Evolutionary conservation across 139 green algal genomes (phyloP).

Genomic region (Ulvella scutata): DNA sequence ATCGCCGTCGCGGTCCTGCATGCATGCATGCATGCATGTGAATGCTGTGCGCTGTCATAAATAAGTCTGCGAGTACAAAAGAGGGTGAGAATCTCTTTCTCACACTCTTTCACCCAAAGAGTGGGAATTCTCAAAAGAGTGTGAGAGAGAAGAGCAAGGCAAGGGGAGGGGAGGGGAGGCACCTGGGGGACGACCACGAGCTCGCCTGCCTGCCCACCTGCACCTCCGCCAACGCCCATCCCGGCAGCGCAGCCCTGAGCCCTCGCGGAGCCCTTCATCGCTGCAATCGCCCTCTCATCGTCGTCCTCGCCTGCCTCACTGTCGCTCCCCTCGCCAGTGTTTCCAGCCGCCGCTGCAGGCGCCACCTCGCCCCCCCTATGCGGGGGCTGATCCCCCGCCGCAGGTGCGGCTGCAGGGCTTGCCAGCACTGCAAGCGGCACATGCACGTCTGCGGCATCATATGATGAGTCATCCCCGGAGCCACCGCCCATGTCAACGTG

Average conservation of each 20-base stretch:
- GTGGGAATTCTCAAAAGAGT: too few relatives aligned
- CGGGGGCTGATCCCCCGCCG: background rate
- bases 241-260: background rate
- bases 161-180: too few relatives aligned
- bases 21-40: conserved; percentile 3
- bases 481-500: background rate
- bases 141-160: too few relatives aligned
- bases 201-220: background rate
- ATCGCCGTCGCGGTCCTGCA: background rate
- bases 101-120: too few relatives aligned
- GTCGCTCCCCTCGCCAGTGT: conserved; percentile 5
- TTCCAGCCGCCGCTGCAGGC: background rate
- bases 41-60: background rate
- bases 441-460: background rate
- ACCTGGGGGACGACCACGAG: background rate
- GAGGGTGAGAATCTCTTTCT: too few relatives aligned
- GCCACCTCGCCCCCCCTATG: background rate
- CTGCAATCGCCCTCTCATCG: conserved; percentile 30
- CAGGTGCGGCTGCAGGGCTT: background rate
- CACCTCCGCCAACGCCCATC: background rate
- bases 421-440: background rate
- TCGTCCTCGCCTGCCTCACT: conserved; percentile 12
- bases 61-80: too few relatives aligned
- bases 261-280: conserved; percentile 27
- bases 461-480: background rate